A percentile compares a stretch with the other conserved stretches of the same genome.
These are phyloP conservation scores for Sanghuangporus sanghuang DNA, from an alignment of 1,284 basidiomycete species.

Conservation along the genomic window DNA sequence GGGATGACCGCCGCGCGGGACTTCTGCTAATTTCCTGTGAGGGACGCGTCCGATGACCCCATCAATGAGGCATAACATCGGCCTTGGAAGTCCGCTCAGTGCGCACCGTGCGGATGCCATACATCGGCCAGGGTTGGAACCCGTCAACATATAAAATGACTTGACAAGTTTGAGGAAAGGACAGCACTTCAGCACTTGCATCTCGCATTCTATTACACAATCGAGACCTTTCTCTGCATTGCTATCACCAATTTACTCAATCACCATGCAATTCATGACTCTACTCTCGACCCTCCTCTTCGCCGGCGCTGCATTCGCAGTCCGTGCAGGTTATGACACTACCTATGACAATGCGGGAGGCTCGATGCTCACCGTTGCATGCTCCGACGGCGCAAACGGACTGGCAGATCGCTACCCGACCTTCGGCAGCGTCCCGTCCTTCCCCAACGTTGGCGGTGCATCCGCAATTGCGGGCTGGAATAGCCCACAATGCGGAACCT, in stretches of 20 bases:
- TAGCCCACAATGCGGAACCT: constrained; percentile 42
- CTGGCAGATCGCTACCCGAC: constrained; percentile 33
- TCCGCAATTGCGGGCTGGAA: constrained; percentile 38
- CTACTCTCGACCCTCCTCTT: constrained; percentile 7
- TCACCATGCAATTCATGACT: constrained; percentile 15
- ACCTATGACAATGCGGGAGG: constrained; percentile 35
- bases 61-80: not conserved
- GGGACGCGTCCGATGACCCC: not conserved
- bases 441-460: constrained; percentile 42
- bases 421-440: constrained; percentile 36
- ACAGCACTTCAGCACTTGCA: not conserved
- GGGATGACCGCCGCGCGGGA: constrained; percentile 1
- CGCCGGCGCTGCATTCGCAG: constrained; percentile 22
- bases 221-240: too few relatives aligned
- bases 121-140: not conserved
- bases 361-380: constrained; percentile 38
- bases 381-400: constrained; percentile 48
- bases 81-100: not conserved
- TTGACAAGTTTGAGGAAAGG: too few relatives aligned
- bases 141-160: not conserved
- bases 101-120: not conserved
- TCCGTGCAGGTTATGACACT: constrained; percentile 37
- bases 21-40: not conserved
- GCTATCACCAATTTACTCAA: not conserved
- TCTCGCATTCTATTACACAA: not conserved